phyloP scores from a whole-genome alignment of 352 stramenopile genomes.

The Plasmopara muralis region DNA sequence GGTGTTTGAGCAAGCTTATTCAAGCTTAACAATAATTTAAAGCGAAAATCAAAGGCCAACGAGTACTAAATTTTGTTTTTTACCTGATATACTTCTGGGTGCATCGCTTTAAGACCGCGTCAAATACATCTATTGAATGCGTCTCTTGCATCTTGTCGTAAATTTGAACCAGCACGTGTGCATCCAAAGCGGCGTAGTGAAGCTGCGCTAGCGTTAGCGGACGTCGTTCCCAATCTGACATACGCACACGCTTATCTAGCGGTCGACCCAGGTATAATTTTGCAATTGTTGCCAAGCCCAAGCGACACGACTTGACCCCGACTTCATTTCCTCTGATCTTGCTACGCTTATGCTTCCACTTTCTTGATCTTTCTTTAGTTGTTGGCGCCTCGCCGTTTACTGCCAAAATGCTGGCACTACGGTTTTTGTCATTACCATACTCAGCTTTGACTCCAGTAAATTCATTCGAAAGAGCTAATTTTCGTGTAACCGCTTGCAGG shows the following conservation, averaged over 20 bases:
- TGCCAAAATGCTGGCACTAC: constrained; percentile 2
- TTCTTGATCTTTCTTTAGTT: constrained; percentile 9
- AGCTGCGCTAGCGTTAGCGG: constrained; percentile 60
- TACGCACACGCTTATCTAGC: constrained; percentile 62
- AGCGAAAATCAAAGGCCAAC: too few species aligned
- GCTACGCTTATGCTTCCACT: constrained; percentile 22
- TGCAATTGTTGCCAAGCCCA: constrained; percentile 46
- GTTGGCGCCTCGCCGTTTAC: constrained; percentile 7
- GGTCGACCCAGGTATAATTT: constrained; percentile 52
- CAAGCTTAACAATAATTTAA: too few species aligned
- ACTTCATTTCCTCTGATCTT: constrained; percentile 17
- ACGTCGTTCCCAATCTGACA: constrained; percentile 72
- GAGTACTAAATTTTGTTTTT: not conserved
- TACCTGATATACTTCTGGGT: constrained; percentile 40
- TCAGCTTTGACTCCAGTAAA: too few species aligned
- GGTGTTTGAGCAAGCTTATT: too few species aligned
- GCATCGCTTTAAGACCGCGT: constrained; percentile 26
- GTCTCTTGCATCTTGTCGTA: constrained; percentile 47
- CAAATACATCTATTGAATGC: constrained; percentile 23
- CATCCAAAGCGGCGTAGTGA: constrained; percentile 67
- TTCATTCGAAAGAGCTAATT: too few species aligned
- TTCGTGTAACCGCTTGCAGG: constrained; percentile 40
- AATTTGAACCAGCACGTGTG: constrained; percentile 56
- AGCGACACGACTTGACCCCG: not conserved
- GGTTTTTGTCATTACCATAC: too few species aligned